phyloP scores from a whole-genome alignment of 768 basidiomycete species.

The Lactarius akahatsu region DNA sequence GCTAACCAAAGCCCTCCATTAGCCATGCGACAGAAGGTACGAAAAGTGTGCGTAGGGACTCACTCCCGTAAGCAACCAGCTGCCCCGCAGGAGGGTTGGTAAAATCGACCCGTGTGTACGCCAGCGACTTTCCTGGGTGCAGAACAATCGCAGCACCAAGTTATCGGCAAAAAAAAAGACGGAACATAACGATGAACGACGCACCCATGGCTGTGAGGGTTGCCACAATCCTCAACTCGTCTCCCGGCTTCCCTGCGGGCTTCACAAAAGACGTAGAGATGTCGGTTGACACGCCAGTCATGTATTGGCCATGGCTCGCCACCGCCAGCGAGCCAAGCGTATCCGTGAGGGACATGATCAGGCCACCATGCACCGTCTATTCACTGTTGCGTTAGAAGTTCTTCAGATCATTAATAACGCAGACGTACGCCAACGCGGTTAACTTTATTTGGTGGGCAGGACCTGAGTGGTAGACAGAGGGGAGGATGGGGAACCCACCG shows the following conservation, averaged over 20 bases:
- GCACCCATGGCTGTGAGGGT: slow-evolving; percentile 69
- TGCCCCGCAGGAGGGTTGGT: slow-evolving; percentile 58
- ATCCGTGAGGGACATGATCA: slow-evolving; percentile 79
- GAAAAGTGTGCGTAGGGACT: slow-evolving; percentile 31
- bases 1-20: slow-evolving; percentile 43
- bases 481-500: slow-evolving; percentile 42
- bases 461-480: neutral
- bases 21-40: neutral
- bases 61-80: slow-evolving; percentile 80
- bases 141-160: neutral
- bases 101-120: slow-evolving; percentile 81
- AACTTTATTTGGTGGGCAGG: slow-evolving; percentile 43
- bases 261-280: slow-evolving; percentile 75
- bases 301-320: slow-evolving; percentile 75
- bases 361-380: slow-evolving; percentile 72
- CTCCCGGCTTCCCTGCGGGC: slow-evolving; percentile 70
- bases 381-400: neutral
- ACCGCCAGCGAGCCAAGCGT: slow-evolving; percentile 84
- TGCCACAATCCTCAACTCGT: slow-evolving; percentile 62
- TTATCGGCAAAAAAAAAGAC: neutral
- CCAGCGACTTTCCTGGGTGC: slow-evolving; percentile 65
- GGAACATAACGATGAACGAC: slow-evolving; percentile 5
- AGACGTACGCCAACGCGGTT: slow-evolving; percentile 72
- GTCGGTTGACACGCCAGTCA: slow-evolving; percentile 88
- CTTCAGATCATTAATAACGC: slow-evolving; percentile 30